Evolutionary conservation across 140 eudicot species (phyloP).

Genomic region (Flaveria floridana): DNA sequence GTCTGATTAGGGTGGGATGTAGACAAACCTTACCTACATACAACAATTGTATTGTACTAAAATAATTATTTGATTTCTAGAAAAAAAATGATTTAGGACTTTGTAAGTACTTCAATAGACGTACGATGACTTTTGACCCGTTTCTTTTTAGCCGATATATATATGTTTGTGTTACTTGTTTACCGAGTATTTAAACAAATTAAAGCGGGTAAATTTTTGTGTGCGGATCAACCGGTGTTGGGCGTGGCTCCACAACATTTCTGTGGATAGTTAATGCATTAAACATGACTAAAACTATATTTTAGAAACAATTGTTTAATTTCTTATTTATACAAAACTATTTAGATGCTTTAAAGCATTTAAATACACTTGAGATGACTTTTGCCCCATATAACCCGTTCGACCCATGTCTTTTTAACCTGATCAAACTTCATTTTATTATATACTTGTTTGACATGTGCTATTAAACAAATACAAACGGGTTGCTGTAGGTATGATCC

Average conservation of each 20-base stretch:
- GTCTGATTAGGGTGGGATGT: too few relatives aligned
- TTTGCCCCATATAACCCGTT: background rate
- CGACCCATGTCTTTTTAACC: background rate
- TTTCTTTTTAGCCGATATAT: background rate
- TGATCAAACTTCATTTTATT: background rate
- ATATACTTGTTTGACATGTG: background rate
- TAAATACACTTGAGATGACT: background rate
- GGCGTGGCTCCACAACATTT: background rate
- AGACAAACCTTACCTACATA: too few relatives aligned
- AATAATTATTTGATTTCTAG: background rate
- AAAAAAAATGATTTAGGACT: background rate
- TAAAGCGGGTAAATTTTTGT: background rate
- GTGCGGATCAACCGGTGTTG: background rate
- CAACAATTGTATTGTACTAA: background rate
- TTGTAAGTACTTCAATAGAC: background rate
- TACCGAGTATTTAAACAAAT: background rate
- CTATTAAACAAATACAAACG: background rate
- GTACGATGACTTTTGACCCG: background rate
- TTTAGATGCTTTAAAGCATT: background rate
- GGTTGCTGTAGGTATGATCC: constrained; percentile 55
- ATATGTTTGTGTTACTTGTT: background rate
- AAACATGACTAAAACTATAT: background rate
- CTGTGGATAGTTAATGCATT: background rate
- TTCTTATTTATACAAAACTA: background rate
- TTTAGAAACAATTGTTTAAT: background rate